phyloP scores from a whole-genome alignment of 805 yeast genomes.

The Starmera quercuum region DNA sequence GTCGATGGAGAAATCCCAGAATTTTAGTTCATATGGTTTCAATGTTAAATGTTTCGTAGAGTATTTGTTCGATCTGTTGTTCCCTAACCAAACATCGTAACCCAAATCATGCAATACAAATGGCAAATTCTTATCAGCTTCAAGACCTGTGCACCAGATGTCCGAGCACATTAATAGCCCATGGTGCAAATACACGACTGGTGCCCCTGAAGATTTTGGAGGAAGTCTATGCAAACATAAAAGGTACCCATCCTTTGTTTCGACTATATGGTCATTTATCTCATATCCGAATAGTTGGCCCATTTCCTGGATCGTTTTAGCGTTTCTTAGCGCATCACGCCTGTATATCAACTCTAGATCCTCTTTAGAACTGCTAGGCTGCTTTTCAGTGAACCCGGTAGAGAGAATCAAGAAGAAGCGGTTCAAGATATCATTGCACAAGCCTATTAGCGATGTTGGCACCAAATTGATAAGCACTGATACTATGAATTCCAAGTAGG shows the following conservation, averaged over 20 bases:
- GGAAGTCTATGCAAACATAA: slow-evolving; percentile 68
- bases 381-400: slow-evolving; percentile 1
- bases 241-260: slow-evolving; percentile 70
- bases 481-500: slow-evolving; percentile 42
- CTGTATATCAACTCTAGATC: slow-evolving; percentile 10
- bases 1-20: slow-evolving; percentile 90
- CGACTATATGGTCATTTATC: slow-evolving; percentile 69
- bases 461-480: slow-evolving; percentile 36
- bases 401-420: slow-evolving; percentile 11
- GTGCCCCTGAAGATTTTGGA: slow-evolving; percentile 24
- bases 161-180: slow-evolving; percentile 89
- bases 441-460: slow-evolving; percentile 33
- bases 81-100: slow-evolving; percentile 93
- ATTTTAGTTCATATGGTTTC: slow-evolving; percentile 33
- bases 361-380: slow-evolving; percentile 1
- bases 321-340: slow-evolving; percentile 32
- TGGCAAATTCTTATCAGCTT: slow-evolving; percentile 55
- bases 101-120: slow-evolving; percentile 72
- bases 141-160: slow-evolving; percentile 54
- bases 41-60: slow-evolving; percentile 64
- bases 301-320: slow-evolving; percentile 55
- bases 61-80: slow-evolving; percentile 89
- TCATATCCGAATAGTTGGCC: slow-evolving; percentile 61
- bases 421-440: slow-evolving; percentile 24
- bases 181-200: slow-evolving; percentile 80